Conservation (phyloP, 441 rosid genomes). For the Adansonia gregorii region DNA sequence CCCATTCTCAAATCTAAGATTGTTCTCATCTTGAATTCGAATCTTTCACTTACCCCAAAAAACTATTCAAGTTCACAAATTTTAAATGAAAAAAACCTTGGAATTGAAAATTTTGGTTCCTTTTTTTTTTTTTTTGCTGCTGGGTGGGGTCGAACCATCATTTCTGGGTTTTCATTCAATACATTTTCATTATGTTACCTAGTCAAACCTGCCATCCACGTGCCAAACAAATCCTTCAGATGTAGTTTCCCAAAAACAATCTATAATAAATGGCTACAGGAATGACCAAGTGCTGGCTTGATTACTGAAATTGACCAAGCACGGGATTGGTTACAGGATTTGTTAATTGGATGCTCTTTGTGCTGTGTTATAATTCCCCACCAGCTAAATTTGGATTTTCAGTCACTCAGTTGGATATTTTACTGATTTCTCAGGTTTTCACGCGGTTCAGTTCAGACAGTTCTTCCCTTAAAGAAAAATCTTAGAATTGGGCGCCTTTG, state of each 20-base stretch:
- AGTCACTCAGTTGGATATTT: slow-evolving; percentile 18
- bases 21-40: slow-evolving; percentile 13
- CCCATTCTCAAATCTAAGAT: slow-evolving; percentile 2
- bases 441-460: slow-evolving; percentile 87
- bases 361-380: background rate
- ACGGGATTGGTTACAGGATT: background rate
- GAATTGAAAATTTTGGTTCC: background rate
- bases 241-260: background rate
- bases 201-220: background rate
- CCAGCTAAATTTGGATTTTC: background rate
- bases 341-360: slow-evolving; percentile 9
- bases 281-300: slow-evolving; percentile 3
- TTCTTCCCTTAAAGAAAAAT: slow-evolving; percentile 66
- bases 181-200: background rate
- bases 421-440: slow-evolving; percentile 64
- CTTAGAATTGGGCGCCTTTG: slow-evolving; percentile 71
- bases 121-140: background rate
- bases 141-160: slow-evolving; percentile 9
- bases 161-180: background rate
- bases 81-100: background rate
- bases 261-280: background rate
- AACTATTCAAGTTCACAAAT: background rate
- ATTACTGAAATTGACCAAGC: background rate
- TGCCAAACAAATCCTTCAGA: background rate
- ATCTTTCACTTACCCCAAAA: background rate